Conservation (phyloP, 1,284 basidiomycete species). For the Apiotrichum sp. region DNA sequence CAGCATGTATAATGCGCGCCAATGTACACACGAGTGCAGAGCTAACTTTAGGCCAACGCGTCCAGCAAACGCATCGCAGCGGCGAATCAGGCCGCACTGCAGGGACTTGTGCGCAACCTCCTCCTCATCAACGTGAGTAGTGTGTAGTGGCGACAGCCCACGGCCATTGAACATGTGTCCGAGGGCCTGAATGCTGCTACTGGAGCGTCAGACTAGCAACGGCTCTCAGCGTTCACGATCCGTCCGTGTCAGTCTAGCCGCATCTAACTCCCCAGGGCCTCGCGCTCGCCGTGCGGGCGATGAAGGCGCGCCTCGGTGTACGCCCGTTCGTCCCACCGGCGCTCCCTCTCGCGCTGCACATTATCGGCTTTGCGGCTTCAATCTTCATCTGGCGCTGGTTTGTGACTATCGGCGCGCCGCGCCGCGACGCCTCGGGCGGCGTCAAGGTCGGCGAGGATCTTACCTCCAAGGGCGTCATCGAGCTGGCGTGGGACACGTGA, state of each 20-base stretch:
- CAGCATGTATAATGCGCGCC: too few relatives aligned
- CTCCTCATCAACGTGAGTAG: constrained; percentile 57
- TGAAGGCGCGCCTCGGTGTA: constrained; percentile 50
- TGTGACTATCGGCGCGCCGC: constrained; percentile 66
- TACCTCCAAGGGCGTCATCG: constrained; percentile 67
- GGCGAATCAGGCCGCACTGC: constrained; percentile 70
- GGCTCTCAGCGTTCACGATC: too few relatives aligned
- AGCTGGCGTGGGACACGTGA: constrained; percentile 77
- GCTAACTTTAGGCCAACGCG: constrained; percentile 62
- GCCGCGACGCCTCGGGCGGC: constrained; percentile 65
- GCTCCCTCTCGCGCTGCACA: constrained; percentile 52
- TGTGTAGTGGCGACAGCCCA: too few relatives aligned
- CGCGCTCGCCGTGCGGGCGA: constrained; percentile 62
- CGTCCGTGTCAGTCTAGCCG: too few relatives aligned
- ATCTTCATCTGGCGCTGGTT: constrained; percentile 72
- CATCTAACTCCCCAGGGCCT: constrained; percentile 15
- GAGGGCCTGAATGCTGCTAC: too few relatives aligned
- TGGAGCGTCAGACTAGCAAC: too few relatives aligned
- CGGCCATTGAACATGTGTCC: too few relatives aligned
- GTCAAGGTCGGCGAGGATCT: constrained; percentile 77
- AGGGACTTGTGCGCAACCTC: constrained; percentile 64
- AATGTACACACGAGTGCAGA: too few relatives aligned
- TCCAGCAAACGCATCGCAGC: constrained; percentile 76
- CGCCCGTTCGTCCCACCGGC: constrained; percentile 50
- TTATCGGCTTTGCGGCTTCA: constrained; percentile 60